Conservation (phyloP, 352 stramenopile genomes). For the Pythium rhizo-oryzae region DNA sequence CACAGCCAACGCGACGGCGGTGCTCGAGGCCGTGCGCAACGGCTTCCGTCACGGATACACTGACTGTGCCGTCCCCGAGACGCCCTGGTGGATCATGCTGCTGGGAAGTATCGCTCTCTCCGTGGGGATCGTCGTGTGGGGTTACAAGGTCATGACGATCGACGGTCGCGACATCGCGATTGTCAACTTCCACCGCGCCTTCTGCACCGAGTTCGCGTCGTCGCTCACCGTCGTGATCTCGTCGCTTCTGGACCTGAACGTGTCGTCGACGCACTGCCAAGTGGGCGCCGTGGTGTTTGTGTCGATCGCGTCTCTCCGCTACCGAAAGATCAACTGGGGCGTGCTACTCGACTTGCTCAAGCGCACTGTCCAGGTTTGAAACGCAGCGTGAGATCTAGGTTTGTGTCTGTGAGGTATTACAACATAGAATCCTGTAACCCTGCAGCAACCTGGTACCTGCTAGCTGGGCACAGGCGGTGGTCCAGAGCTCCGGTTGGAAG, state of each 20-base stretch:
- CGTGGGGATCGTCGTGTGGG: constrained; percentile 49
- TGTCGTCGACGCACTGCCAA: constrained; percentile 71
- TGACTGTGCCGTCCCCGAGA: constrained; percentile 25
- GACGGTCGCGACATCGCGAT: constrained; percentile 47
- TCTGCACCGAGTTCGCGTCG: constrained; percentile 70
- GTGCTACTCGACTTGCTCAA: constrained; percentile 29
- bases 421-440: too few relatives aligned
- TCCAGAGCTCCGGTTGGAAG: too few relatives aligned
- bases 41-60: constrained; percentile 53
- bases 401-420: too few relatives aligned
- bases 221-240: constrained; percentile 59
- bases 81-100: constrained; percentile 65
- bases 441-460: too few relatives aligned
- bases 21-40: constrained; percentile 53
- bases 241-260: constrained; percentile 44
- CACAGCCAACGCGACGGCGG: constrained; percentile 76
- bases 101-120: constrained; percentile 56
- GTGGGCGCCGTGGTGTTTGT: constrained; percentile 59
- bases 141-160: constrained; percentile 73
- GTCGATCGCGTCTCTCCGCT: constrained; percentile 31
- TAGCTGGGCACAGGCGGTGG: too few relatives aligned
- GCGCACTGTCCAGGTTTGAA: too few relatives aligned
- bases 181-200: constrained; percentile 68
- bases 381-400: too few relatives aligned
- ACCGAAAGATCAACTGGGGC: constrained; percentile 32